A percentile compares a stretch with the other conserved stretches of the same genome.
Conservation (phyloP, 768 basidiomycete species). For the Porpolomopsis calyptriformis region DNA sequence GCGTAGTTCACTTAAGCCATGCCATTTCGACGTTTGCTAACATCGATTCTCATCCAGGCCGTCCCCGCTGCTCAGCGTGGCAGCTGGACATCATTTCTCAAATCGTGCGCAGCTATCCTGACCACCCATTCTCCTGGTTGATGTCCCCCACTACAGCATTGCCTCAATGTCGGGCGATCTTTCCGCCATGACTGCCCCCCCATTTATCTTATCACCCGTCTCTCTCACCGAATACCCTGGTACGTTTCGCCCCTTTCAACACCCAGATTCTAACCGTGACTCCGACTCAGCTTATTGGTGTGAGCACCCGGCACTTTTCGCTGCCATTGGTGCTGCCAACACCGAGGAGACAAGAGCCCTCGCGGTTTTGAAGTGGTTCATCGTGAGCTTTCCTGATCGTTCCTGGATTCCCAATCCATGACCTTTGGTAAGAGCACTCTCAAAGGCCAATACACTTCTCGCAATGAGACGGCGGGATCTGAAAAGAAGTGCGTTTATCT, state of each 20-base stretch:
- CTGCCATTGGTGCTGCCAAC: constrained; percentile 70
- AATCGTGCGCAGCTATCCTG: constrained; percentile 48
- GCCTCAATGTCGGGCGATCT: constrained; percentile 84
- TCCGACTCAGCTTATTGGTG: constrained; percentile 81
- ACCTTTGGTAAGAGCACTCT: constrained; percentile 58
- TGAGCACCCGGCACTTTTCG: constrained; percentile 84
- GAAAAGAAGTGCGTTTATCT: constrained; percentile 77
- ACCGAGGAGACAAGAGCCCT: constrained; percentile 64
- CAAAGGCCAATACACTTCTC: constrained; percentile 89
- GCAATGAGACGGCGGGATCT: constrained; percentile 91
- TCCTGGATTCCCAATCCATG: background rate
- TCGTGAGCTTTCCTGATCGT: constrained; percentile 39
- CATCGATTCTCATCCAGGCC: no score
- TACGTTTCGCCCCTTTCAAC: constrained; percentile 21
- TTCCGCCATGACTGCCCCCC: constrained; percentile 73
- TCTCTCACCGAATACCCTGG: constrained; percentile 90
- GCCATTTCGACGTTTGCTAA: no score
- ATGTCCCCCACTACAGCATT: constrained; percentile 37
- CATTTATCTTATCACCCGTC: constrained; percentile 85
- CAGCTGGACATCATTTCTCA: constrained; percentile 86
- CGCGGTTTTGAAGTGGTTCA: constrained; percentile 91
- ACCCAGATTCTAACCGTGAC: constrained; percentile 1
- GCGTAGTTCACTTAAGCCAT: constrained; percentile 16
- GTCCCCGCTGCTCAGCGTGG: constrained; percentile 77
- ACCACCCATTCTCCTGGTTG: background rate